Conservation (phyloP, 352 stramenopile genomes). For the Phytophthora pisi region DNA sequence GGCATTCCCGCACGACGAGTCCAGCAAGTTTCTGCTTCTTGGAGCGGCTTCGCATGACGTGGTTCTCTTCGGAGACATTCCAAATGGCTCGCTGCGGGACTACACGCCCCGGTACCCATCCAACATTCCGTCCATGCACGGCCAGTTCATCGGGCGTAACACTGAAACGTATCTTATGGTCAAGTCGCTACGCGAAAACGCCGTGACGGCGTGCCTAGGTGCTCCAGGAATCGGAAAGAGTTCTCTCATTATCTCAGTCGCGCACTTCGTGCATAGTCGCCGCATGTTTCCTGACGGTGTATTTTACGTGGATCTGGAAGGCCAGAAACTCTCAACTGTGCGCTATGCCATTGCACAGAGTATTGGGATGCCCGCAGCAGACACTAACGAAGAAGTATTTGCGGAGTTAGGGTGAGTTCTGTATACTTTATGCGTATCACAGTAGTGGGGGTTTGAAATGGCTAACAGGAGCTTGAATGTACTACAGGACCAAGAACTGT, state of each 20-base stretch:
- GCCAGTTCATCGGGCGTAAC: slow-evolving; percentile 83
- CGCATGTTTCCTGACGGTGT: slow-evolving; percentile 82
- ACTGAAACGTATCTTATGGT: slow-evolving; percentile 83
- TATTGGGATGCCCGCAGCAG: slow-evolving; percentile 73
- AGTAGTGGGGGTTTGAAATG: not conserved
- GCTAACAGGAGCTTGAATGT: slow-evolving; percentile 11
- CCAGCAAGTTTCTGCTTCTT: slow-evolving; percentile 80
- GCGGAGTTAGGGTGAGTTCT: slow-evolving; percentile 58
- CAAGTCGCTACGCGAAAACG: slow-evolving; percentile 73
- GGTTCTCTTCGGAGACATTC: slow-evolving; percentile 72
- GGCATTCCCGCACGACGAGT: slow-evolving; percentile 81
- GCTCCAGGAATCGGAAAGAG: slow-evolving; percentile 84
- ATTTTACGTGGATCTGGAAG: slow-evolving; percentile 86
- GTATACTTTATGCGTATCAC: not conserved
- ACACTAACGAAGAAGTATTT: slow-evolving; percentile 83
- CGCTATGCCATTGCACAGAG: slow-evolving; percentile 83
- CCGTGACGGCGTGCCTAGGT: slow-evolving; percentile 74
- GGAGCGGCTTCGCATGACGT: slow-evolving; percentile 64
- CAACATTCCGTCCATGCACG: slow-evolving; percentile 83
- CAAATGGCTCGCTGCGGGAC: slow-evolving; percentile 60
- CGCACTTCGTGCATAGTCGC: slow-evolving; percentile 79
- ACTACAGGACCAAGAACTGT: slow-evolving; percentile 58
- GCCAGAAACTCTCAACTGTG: slow-evolving; percentile 78
- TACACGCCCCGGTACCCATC: slow-evolving; percentile 74
- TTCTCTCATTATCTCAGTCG: slow-evolving; percentile 81